Evolutionary conservation across 768 basidiomycete genomes (phyloP), one percentile per base, ranked within the genome.

Genomic region (Fistulinella prunicolor): DNA sequence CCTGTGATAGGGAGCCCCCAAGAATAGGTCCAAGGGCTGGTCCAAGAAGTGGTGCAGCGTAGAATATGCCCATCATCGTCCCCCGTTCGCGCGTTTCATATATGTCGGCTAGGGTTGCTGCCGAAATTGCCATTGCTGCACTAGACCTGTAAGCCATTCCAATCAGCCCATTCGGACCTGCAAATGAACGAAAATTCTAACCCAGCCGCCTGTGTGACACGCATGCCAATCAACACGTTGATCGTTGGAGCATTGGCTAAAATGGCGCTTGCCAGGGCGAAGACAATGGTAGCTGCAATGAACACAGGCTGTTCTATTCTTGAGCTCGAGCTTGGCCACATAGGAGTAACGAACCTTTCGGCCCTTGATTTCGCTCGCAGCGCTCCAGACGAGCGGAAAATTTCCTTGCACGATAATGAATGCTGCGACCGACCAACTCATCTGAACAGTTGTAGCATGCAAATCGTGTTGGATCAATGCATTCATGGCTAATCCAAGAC

Each of bases 41-140:
- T 3, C 89, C 89, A 17, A 93, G 77, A 17, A 91, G 76, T 0
- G 89, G 89, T 16, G 89, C 83, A 12, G 82, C 81, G 55, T 86
- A 91, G 66, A 83, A 92, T 8, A 89, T 71, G 1, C 90, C 90
- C 78, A 92, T 85, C 75, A 80, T 85, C 17, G 76, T 80, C 5
- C 90, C 90, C 42, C 89, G 74, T 61, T 89, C 84, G 10, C 74
- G 71, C 0, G 85, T 79, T 21, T 89, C 86, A 55, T 80, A 90
- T 4, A 90, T 83, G 61, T 90, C 88, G 1, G 86, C 86, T 3
- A 91, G 69, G 4, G 87, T 86, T 13, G 84, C 87, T 0, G 86
- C 85, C 5, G 89, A 90, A 45, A 90, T 81, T 0, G 83, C 63
- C 35, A 86, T 74, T 10, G 85, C 82, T 9, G 85, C 83, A 40